These are phyloP conservation scores for Neonectria ditissima DNA, from an alignment of 2,329 filamentous ascomycete species.

Conservation along the genomic window DNA sequence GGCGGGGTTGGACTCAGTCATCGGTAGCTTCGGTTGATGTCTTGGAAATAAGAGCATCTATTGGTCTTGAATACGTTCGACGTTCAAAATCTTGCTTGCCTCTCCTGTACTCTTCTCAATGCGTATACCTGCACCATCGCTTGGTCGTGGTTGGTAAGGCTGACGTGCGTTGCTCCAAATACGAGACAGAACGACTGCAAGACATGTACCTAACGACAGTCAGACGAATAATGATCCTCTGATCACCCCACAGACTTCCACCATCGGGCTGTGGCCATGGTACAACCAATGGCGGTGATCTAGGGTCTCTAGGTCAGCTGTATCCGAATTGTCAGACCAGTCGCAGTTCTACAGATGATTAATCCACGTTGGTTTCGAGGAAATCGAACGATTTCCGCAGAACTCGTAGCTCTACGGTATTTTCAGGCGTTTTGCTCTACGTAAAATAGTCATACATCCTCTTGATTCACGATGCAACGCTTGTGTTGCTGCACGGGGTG, in stretches of 20 bases:
- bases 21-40: neutral
- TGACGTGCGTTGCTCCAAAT: neutral
- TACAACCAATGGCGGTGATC: neutral
- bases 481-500: too few species aligned
- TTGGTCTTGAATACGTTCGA: neutral
- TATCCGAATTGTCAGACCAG: neutral
- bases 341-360: neutral
- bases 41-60: neutral
- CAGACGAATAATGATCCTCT: neutral
- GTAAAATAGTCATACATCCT: too few species aligned
- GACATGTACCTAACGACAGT: neutral
- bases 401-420: too few species aligned
- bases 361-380: neutral
- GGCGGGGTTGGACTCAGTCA: neutral
- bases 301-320: neutral
- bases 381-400: too few species aligned
- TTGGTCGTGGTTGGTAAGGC: neutral
- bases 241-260: neutral
- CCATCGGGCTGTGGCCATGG: neutral
- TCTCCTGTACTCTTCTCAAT: neutral
- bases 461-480: too few species aligned
- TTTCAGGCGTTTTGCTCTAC: too few species aligned
- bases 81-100: neutral
- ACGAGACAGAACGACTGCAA: neutral
- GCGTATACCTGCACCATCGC: neutral